phyloP scores from a whole-genome alignment of 1,284 basidiomycete species.

The Fereydounia khargensis region DNA sequence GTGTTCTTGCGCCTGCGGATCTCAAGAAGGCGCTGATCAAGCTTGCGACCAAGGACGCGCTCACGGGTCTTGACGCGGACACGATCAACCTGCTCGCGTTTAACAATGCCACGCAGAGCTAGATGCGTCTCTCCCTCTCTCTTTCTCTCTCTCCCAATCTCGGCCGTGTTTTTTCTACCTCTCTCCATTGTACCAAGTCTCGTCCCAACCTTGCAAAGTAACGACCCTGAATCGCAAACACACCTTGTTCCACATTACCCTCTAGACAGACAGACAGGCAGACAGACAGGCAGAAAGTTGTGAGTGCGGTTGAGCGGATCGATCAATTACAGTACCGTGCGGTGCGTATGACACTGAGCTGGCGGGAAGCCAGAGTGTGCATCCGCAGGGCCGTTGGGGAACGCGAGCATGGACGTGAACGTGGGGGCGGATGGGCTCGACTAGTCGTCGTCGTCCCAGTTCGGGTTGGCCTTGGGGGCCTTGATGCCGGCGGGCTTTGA shows the following conservation, averaged over 20 bases:
- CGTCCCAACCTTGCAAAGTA: slow-evolving; percentile 7
- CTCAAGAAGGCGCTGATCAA: slow-evolving; percentile 72
- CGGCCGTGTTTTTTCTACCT: slow-evolving; percentile 13
- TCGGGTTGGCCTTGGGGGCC: slow-evolving; percentile 53
- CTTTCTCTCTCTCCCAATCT: background rate
- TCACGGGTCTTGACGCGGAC: slow-evolving; percentile 58
- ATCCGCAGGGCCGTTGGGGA: no score
- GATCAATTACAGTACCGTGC: no score
- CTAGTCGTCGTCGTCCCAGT: slow-evolving; percentile 58
- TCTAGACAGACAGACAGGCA: no score
- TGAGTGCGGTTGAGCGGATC: no score
- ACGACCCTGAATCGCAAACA: no score
- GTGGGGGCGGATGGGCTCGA: no score
- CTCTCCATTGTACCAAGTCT: slow-evolving; percentile 1
- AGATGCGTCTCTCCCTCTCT: slow-evolving; percentile 1
- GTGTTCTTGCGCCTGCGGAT: slow-evolving; percentile 62
- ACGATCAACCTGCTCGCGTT: slow-evolving; percentile 53
- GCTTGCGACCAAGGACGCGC: slow-evolving; percentile 65
- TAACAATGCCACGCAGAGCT: slow-evolving; percentile 54
- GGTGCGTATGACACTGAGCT: no score
- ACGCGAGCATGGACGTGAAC: no score
- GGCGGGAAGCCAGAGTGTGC: no score
- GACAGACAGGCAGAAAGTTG: no score
- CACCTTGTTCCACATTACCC: no score
- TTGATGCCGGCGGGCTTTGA: slow-evolving; percentile 57